These are phyloP conservation scores for Protomyces lactucae-debilis DNA, from an alignment of 1,139 yeast genomes.

Conservation along the genomic window DNA sequence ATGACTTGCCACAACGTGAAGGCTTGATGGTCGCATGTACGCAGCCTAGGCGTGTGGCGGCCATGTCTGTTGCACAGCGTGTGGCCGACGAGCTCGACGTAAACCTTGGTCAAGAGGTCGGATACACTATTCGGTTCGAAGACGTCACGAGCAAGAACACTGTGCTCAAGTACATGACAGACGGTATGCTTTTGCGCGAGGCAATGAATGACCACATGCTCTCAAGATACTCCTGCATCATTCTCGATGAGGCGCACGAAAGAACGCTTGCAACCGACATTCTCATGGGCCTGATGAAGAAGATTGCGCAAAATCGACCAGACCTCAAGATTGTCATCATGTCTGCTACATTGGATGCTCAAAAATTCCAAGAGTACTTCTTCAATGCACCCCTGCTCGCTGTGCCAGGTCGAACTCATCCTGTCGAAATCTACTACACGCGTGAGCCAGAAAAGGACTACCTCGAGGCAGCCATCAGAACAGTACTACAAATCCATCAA, in stretches of 20 bases:
- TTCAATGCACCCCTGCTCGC: slow-evolving; percentile 88
- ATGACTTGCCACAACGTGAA: slow-evolving; percentile 77
- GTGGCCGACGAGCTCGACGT: slow-evolving; percentile 97
- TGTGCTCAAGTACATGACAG: slow-evolving; percentile 91
- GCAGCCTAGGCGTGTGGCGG: slow-evolving; percentile 96
- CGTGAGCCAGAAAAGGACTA: slow-evolving; percentile 95
- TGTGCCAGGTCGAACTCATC: slow-evolving; percentile 96
- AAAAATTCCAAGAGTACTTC: slow-evolving; percentile 86
- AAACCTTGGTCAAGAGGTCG: slow-evolving; percentile 82
- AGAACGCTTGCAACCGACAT: slow-evolving; percentile 96
- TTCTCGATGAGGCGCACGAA: slow-evolving; percentile 97
- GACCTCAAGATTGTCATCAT: slow-evolving; percentile 87
- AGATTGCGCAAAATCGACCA: slow-evolving; percentile 70
- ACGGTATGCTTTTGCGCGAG: slow-evolving; percentile 95
- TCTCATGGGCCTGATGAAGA: slow-evolving; percentile 87
- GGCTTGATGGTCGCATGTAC: slow-evolving; percentile 91
- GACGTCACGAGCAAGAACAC: slow-evolving; percentile 78
- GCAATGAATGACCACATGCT: slow-evolving; percentile 95
- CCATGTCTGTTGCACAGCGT: slow-evolving; percentile 94
- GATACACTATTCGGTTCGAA: slow-evolving; percentile 89
- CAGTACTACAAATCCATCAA: slow-evolving; percentile 93
- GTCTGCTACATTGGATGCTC: slow-evolving; percentile 98
- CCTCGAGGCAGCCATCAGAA: slow-evolving; percentile 87
- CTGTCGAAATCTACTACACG: slow-evolving; percentile 93
- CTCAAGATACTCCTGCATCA: slow-evolving; percentile 76